These are phyloP conservation scores for Pichia sp. DNA, from an alignment of 1,139 yeast species.

Conservation along the genomic window DNA sequence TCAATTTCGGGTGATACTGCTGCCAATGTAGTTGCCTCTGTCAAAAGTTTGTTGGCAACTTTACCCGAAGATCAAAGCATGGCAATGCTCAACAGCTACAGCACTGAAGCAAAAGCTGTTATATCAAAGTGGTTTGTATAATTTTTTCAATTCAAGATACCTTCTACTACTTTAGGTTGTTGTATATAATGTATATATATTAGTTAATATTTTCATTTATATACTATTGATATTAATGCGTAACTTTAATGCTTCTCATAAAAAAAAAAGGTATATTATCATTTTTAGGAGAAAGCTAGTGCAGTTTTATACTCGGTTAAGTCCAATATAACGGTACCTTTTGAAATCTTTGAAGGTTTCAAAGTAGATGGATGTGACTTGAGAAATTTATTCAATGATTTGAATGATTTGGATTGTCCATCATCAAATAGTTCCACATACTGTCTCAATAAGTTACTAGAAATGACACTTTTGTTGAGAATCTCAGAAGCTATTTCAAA, in stretches of 20 bases:
- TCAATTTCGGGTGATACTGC: conserved; percentile 70
- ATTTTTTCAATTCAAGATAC: neutral
- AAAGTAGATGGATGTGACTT: conserved; percentile 31
- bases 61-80: conserved; percentile 63
- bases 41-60: conserved; percentile 46
- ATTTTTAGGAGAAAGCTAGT: neutral
- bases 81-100: conserved; percentile 57
- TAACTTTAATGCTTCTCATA: neutral
- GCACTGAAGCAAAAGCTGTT: conserved; percentile 57
- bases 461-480: conserved; percentile 27
- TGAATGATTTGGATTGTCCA: conserved; percentile 29
- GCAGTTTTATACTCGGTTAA: conserved; percentile 17
- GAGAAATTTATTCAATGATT: conserved; percentile 24
- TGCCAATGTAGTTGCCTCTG: conserved; percentile 55
- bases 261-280: neutral
- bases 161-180: neutral
- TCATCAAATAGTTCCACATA: conserved; percentile 32
- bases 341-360: conserved; percentile 30
- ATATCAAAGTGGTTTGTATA: conserved; percentile 57
- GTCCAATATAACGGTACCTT: conserved; percentile 26
- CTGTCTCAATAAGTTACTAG: conserved; percentile 30
- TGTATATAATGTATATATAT: neutral
- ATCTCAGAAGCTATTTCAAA: conserved; percentile 24
- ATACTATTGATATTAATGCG: neutral
- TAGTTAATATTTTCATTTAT: neutral